Conservation (phyloP, 371 early-diverging fungal species). For the Actinomortierella wolfii region DNA sequence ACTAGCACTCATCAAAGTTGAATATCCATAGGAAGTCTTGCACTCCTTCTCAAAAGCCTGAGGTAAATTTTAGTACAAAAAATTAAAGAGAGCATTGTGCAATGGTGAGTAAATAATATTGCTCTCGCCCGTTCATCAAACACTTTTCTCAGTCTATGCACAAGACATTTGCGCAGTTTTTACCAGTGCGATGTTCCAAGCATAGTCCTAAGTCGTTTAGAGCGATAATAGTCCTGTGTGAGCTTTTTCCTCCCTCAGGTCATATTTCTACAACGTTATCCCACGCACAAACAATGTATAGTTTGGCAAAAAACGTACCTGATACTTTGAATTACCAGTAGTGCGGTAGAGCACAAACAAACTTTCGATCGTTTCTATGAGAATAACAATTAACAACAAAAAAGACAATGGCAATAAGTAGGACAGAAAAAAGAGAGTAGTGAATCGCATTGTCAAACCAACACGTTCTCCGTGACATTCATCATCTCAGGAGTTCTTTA, state of each 20-base stretch:
- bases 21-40: conserved; percentile 63
- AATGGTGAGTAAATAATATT: too few relatives aligned
- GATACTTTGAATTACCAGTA: conserved; percentile 72
- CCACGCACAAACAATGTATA: too few relatives aligned
- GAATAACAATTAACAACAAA: conserved; percentile 6
- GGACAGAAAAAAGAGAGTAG: neutral
- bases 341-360: conserved; percentile 71
- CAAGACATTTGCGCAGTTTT: too few relatives aligned
- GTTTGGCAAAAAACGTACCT: too few relatives aligned
- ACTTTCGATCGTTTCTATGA: conserved; percentile 75
- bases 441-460: too few relatives aligned
- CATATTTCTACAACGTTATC: too few relatives aligned
- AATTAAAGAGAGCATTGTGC: neutral
- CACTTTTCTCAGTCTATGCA: too few relatives aligned
- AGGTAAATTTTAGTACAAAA: conserved; percentile 60
- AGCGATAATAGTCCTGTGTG: too few relatives aligned
- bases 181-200: conserved; percentile 23
- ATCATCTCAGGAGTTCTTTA: conserved; percentile 3
- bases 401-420: neutral
- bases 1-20: conserved; percentile 62
- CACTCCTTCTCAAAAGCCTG: conserved; percentile 69
- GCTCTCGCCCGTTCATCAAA: too few relatives aligned
- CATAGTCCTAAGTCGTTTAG: conserved; percentile 40
- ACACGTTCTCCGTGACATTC: neutral
- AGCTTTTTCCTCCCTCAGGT: too few relatives aligned